Evolutionary conservation across 331 rosid genomes (phyloP).

Genomic region (Telfairia occidentalis): DNA sequence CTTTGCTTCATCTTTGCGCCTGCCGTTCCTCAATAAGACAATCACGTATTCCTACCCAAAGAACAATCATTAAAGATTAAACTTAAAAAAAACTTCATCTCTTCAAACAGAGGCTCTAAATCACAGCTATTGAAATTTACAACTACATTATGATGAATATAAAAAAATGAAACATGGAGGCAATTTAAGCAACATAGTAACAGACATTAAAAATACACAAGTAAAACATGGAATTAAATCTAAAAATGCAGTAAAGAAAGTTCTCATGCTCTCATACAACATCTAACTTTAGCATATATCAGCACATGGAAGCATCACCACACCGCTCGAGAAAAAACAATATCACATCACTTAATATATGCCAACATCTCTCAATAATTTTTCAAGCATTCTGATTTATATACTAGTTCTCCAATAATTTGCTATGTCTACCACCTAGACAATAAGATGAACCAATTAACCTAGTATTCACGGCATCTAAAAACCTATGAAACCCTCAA

Average conservation of each 20-base stretch:
- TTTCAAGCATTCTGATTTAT: neutral
- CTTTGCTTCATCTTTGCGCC: conserved; percentile 68
- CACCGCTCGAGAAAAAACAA: neutral
- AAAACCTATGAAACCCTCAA: neutral
- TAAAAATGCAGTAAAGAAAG: neutral
- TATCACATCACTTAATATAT: neutral
- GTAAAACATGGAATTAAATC: neutral
- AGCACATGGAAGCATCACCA: neutral
- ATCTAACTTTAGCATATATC: neutral
- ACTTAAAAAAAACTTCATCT: neutral
- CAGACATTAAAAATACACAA: neutral
- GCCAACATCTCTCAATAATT: neutral
- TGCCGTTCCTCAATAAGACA: conserved; percentile 78
- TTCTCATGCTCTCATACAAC: neutral
- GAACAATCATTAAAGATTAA: conserved; percentile 1
- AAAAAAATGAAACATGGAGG: neutral
- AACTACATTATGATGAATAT: neutral
- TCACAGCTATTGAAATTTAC: neutral
- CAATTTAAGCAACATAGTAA: neutral
- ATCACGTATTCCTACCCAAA: conserved; percentile 79
- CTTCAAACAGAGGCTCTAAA: neutral
- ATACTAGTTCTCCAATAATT: neutral
- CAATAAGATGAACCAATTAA: neutral
- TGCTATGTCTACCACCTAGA: neutral
- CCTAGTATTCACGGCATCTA: neutral